phyloP scores from a whole-genome alignment of 306 rosid species.

The Fagus sylvatica region DNA sequence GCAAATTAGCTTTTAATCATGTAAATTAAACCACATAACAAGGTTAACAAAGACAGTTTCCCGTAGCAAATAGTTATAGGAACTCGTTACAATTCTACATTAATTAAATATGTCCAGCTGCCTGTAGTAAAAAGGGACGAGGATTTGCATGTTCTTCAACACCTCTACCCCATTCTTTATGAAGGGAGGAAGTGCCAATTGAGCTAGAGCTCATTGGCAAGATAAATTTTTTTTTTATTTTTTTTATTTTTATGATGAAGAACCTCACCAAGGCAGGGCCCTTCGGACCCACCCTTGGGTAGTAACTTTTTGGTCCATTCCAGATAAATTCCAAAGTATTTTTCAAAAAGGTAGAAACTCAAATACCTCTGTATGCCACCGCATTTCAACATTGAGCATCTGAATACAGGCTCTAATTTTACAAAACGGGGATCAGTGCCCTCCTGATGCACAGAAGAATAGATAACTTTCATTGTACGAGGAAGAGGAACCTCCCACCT shows the following conservation, averaged over 20 bases:
- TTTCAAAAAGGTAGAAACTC: background rate
- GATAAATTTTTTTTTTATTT: background rate
- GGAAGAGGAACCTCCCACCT: conserved; percentile 98
- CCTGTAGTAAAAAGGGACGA: background rate
- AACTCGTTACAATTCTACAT: conserved; percentile 14
- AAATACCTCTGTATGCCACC: conserved; percentile 63
- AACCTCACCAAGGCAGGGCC: too few relatives aligned
- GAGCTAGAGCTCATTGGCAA: background rate
- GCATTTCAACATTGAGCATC: conserved; percentile 67
- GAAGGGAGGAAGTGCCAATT: too few relatives aligned
- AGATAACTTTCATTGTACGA: conserved; percentile 52
- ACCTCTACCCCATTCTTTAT: background rate
- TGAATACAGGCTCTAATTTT: conserved; percentile 76
- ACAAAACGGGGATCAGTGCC: conserved; percentile 86
- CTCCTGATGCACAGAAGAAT: conserved; percentile 42
- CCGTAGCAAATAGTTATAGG: background rate
- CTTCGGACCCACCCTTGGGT: too few relatives aligned
- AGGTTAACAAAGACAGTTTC: conserved; percentile 6
- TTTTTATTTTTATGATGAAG: too few relatives aligned
- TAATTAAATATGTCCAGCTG: background rate
- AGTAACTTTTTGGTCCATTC: background rate
- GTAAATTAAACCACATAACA: conserved; percentile 19
- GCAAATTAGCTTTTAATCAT: background rate
- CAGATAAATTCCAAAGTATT: background rate
- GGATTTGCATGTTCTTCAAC: background rate